Evolutionary conservation across 148 eudicot species (phyloP).

Genomic region (Cornus controversa): DNA sequence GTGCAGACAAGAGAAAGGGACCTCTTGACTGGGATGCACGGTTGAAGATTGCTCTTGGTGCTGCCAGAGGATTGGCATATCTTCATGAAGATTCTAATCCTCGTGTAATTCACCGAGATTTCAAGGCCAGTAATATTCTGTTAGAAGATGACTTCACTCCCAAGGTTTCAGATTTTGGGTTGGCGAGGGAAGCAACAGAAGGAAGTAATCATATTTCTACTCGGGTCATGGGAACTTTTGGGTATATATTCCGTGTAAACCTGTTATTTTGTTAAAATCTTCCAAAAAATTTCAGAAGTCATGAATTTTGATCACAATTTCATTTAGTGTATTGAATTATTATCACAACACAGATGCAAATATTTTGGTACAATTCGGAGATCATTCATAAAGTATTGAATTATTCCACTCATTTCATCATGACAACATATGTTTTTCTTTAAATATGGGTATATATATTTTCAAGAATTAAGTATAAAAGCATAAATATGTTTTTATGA

Average conservation of each 20-base stretch:
- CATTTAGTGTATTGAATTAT: not conserved
- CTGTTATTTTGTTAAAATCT: not conserved
- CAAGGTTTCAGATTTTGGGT: constrained; percentile 96
- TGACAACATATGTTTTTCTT: not conserved
- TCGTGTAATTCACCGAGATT: constrained; percentile 96
- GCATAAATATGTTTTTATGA: no score
- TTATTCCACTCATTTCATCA: not conserved
- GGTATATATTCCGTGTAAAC: constrained; percentile 43
- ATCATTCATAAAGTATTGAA: not conserved
- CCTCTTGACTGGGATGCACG: constrained; percentile 97
- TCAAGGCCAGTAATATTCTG: constrained; percentile 89
- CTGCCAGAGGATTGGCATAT: constrained; percentile 97
- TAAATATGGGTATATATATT: not conserved
- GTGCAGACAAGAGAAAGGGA: constrained; percentile 57
- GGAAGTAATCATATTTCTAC: constrained; percentile 94
- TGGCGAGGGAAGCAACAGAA: constrained; percentile 99
- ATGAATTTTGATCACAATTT: not conserved
- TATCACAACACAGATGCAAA: not conserved
- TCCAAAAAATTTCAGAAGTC: not conserved
- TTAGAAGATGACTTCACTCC: constrained; percentile 95
- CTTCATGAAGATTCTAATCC: constrained; percentile 99
- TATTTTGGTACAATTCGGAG: not conserved
- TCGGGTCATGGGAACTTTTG: constrained; percentile 99
- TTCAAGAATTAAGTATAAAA: not conserved
- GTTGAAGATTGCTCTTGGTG: constrained; percentile 95